These are phyloP conservation scores for Ustilago lituana DNA, from an alignment of 1,284 basidiomycete genomes.

Conservation along the genomic window DNA sequence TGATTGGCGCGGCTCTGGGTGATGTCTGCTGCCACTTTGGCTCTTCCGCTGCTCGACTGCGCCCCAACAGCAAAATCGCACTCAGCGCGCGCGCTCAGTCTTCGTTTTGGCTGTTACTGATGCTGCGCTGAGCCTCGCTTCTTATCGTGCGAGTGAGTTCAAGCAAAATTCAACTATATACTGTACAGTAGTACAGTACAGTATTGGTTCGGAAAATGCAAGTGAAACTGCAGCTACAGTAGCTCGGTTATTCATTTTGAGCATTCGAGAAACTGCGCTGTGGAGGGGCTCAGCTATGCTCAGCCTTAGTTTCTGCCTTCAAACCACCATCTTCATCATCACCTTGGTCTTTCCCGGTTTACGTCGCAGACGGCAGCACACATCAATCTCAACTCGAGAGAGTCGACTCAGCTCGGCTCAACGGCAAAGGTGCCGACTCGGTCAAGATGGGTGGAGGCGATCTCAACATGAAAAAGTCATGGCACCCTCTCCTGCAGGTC, in stretches of 20 bases:
- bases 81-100: slow-evolving; percentile 15
- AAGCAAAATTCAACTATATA: neutral
- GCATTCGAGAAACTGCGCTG: no score
- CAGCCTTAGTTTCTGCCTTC: slow-evolving; percentile 1
- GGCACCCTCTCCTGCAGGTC: slow-evolving; percentile 96
- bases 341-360: no score
- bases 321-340: slow-evolving; percentile 4
- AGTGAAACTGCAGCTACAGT: no score
- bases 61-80: no score
- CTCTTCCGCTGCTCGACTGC: neutral
- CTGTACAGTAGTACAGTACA: no score
- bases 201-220: no score
- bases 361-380: no score
- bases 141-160: slow-evolving; percentile 30
- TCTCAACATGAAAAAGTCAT: slow-evolving; percentile 87
- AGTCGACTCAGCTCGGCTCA: neutral
- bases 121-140: slow-evolving; percentile 1
- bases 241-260: slow-evolving; percentile 10
- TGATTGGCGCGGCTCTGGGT: neutral
- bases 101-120: neutral
- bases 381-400: no score
- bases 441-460: slow-evolving; percentile 84
- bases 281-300: slow-evolving; percentile 4
- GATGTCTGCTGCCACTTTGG: slow-evolving; percentile 8
- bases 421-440: slow-evolving; percentile 4